Percentiles rank a stretch among this genome's conserved stretches.
Conservation (phyloP, 2,329 filamentous ascomycete genomes). For the Penicillium sp. region DNA sequence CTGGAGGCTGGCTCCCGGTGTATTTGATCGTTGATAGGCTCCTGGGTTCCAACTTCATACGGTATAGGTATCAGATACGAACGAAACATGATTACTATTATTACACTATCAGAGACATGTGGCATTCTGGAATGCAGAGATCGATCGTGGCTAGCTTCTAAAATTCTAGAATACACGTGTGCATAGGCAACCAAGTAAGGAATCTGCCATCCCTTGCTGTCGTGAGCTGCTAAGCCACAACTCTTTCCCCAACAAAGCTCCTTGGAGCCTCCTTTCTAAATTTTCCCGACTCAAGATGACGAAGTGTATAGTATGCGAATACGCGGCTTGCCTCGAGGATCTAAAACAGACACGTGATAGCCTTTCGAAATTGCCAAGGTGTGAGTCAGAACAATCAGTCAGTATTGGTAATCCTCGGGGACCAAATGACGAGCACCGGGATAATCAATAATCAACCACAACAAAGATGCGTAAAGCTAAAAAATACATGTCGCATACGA, state of each 20-base stretch:
- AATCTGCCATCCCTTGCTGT: neutral
- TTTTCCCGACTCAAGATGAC: neutral
- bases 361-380: neutral
- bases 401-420: neutral
- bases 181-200: neutral
- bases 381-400: constrained; percentile 3
- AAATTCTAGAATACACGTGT: neutral
- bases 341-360: neutral
- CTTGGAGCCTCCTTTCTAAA: neutral
- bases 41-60: neutral
- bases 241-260: neutral
- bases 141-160: neutral
- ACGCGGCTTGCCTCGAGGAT: neutral
- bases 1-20: neutral
- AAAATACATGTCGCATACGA: neutral
- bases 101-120: neutral
- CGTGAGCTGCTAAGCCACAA: neutral
- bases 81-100: neutral
- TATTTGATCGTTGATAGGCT: neutral
- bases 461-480: neutral
- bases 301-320: neutral
- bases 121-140: neutral
- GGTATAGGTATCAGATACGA: neutral
- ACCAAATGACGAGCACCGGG: neutral
- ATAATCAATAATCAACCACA: neutral